Conservation (phyloP, 2,329 filamentous ascomycete genomes). For the Beauveria rudraprayagi region DNA sequence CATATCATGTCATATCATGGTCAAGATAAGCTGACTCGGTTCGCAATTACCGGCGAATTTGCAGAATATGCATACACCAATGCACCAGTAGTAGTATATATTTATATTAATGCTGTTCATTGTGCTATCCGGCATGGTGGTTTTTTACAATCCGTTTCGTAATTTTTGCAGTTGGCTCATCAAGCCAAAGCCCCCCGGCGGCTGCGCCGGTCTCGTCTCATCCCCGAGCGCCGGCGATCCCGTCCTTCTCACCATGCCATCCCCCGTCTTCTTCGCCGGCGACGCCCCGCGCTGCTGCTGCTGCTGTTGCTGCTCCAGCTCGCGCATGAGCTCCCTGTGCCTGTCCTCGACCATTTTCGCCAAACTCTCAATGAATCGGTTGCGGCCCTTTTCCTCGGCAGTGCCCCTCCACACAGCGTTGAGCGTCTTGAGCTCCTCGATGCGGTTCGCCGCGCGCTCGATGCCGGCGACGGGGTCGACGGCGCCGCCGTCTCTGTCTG, state of each 20-base stretch:
- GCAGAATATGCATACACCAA: not conserved
- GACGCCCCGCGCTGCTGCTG: not conserved
- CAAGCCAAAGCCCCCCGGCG: slow-evolving; percentile 47
- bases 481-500: slow-evolving; percentile 24
- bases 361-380: slow-evolving; percentile 73
- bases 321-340: slow-evolving; percentile 44
- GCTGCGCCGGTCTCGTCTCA: slow-evolving; percentile 20
- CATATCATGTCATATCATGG: too few species aligned
- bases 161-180: slow-evolving; percentile 57
- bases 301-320: slow-evolving; percentile 31
- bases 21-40: too few species aligned
- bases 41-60: too few species aligned
- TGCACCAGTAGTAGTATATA: not conserved
- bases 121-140: not conserved
- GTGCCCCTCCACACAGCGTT: slow-evolving; percentile 90
- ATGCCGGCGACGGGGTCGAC: slow-evolving; percentile 56
- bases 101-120: not conserved
- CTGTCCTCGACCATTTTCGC: slow-evolving; percentile 76
- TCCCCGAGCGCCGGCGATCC: slow-evolving; percentile 24
- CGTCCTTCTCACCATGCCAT: slow-evolving; percentile 26
- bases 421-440: slow-evolving; percentile 70
- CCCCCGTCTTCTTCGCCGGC: slow-evolving; percentile 12
- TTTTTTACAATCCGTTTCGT: slow-evolving; percentile 39
- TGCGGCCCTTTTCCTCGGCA: slow-evolving; percentile 80
- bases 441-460: slow-evolving; percentile 62